Percentiles rank a stretch among this genome's conserved stretches.
Conservation (phyloP, 495 filamentous ascomycete genomes). For the Neurospora africana region DNA sequence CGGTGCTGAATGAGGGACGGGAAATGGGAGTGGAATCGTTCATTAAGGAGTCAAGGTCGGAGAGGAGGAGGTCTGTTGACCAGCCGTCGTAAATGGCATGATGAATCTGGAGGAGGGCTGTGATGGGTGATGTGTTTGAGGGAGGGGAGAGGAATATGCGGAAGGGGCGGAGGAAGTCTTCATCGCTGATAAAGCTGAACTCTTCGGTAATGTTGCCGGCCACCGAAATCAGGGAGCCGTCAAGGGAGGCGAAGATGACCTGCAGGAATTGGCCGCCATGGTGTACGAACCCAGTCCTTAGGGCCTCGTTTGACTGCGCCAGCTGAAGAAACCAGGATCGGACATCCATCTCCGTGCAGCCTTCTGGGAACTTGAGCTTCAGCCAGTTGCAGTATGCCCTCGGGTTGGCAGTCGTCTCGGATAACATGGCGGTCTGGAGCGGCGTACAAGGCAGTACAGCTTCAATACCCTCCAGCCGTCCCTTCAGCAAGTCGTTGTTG, state of each 20-base stretch:
- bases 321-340: slow-evolving; percentile 36
- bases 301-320: slow-evolving; percentile 47
- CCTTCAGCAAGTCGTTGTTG: slow-evolving; percentile 1
- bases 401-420: slow-evolving; percentile 46
- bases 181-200: slow-evolving; percentile 13
- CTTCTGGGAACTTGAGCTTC: slow-evolving; percentile 40
- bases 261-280: slow-evolving; percentile 44
- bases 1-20: slow-evolving; percentile 42
- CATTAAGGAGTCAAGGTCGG: slow-evolving; percentile 45
- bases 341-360: slow-evolving; percentile 21
- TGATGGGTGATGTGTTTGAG: slow-evolving; percentile 5
- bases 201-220: slow-evolving; percentile 15
- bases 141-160: slow-evolving; percentile 36
- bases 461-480: slow-evolving; percentile 28
- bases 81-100: slow-evolving; percentile 80
- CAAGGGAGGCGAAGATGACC: slow-evolving; percentile 47
- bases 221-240: slow-evolving; percentile 27
- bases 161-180: slow-evolving; percentile 47
- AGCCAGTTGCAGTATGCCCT: slow-evolving; percentile 67
- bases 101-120: slow-evolving; percentile 47
- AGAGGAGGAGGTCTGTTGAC: slow-evolving; percentile 62
- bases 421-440: slow-evolving; percentile 67
- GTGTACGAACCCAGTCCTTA: slow-evolving; percentile 59
- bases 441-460: slow-evolving; percentile 53
- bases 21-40: slow-evolving; percentile 8